Conservation (phyloP, 257 asterid species). For the Nyctanthes arbortristis region DNA sequence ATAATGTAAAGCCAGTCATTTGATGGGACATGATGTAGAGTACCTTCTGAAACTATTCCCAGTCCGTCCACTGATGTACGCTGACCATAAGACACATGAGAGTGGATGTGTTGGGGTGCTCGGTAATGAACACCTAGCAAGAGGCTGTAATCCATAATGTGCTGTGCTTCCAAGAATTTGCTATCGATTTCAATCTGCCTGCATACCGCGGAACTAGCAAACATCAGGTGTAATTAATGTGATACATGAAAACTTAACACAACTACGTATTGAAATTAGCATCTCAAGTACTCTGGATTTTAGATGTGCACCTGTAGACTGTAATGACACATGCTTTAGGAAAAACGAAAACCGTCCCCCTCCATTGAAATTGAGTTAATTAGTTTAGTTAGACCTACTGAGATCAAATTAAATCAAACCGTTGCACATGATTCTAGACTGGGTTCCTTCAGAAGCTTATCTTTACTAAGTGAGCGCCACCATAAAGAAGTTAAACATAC, state of each 20-base stretch:
- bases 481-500: background rate
- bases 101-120: constrained; percentile 87
- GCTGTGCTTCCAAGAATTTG: constrained; percentile 86
- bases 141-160: constrained; percentile 97
- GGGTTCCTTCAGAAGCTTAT: background rate
- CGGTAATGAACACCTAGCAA: constrained; percentile 92
- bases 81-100: constrained; percentile 55
- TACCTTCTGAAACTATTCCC: constrained; percentile 93
- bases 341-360: background rate
- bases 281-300: background rate
- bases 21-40: too few relatives aligned
- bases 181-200: constrained; percentile 95
- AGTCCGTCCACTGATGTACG: constrained; percentile 61
- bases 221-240: constrained; percentile 16
- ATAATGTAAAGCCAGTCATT: background rate
- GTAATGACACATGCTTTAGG: background rate
- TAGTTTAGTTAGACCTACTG: background rate
- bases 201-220: constrained; percentile 32
- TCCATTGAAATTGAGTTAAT: background rate
- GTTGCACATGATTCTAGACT: background rate
- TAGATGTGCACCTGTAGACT: background rate
- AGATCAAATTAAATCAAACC: background rate
- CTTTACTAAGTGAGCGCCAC: background rate
- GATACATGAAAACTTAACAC: background rate
- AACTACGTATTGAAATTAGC: background rate